phyloP scores from a whole-genome alignment of 73 alveolate genomes.

The Paramecium bursaria region DNA sequence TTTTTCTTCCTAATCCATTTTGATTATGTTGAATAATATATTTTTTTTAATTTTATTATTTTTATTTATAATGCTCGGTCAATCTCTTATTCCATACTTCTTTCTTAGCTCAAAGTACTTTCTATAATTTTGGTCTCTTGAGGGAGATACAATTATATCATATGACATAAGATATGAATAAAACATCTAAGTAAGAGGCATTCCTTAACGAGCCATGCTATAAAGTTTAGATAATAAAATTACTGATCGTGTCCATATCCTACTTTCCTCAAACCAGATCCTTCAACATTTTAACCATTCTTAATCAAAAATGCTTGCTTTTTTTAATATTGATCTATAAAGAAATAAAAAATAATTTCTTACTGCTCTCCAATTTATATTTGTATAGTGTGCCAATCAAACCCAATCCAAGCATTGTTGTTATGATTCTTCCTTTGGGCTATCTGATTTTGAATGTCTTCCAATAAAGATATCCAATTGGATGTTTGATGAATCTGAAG shows the following conservation, averaged over 20 bases:
- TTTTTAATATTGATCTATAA: conserved; percentile 45
- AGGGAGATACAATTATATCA: conserved; percentile 64
- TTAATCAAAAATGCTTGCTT: conserved; percentile 47
- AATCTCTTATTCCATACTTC: conserved; percentile 80
- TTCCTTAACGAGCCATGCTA: conserved; percentile 72
- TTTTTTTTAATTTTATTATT: too few species aligned
- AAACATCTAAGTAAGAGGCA: conserved; percentile 74
- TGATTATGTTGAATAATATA: too few species aligned
- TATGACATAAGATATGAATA: conserved; percentile 63
- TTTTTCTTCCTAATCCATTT: too few species aligned
- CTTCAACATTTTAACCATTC: conserved; percentile 69
- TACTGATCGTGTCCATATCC: conserved; percentile 66
- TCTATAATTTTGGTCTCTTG: conserved; percentile 92
- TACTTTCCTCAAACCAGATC: conserved; percentile 58
- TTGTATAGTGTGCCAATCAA: conserved; percentile 65
- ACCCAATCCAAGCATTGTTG: conserved; percentile 50
- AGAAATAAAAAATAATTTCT: background rate
- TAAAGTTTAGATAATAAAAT: background rate
- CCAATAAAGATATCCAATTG: conserved; percentile 85
- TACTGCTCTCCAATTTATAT: conserved; percentile 2
- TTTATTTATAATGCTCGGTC: background rate
- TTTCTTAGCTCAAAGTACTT: conserved; percentile 91
- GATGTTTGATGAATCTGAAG: conserved; percentile 85
- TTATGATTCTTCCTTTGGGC: conserved; percentile 64
- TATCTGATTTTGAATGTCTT: conserved; percentile 72